These are phyloP conservation scores for Rusavskia elegans DNA, from an alignment of 495 filamentous ascomycete species.

Conservation along the genomic window DNA sequence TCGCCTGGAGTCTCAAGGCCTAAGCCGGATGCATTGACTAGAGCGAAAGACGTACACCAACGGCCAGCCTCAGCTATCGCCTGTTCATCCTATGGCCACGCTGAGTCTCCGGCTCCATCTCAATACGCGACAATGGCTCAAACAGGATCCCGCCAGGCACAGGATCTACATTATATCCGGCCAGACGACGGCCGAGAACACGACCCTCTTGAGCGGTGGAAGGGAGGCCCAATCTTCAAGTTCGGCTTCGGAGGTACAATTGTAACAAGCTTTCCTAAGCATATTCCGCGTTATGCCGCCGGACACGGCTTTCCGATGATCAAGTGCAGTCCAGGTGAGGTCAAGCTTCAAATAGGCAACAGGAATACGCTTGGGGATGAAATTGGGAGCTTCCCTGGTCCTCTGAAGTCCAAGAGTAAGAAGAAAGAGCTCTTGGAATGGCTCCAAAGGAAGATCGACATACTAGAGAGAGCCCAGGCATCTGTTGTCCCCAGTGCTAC, in stretches of 20 bases:
- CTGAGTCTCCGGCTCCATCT: background rate
- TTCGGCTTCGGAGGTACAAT: slow-evolving; percentile 81
- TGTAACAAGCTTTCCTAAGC: slow-evolving; percentile 73
- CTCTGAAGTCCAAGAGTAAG: slow-evolving; percentile 73
- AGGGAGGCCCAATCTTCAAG: slow-evolving; percentile 66
- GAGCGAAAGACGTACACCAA: slow-evolving; percentile 35
- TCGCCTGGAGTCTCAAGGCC: slow-evolving; percentile 53
- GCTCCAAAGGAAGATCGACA: slow-evolving; percentile 58
- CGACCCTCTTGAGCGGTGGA: slow-evolving; percentile 78
- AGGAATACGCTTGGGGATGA: slow-evolving; percentile 51
- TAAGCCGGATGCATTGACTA: slow-evolving; percentile 24
- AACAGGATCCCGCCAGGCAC: slow-evolving; percentile 19
- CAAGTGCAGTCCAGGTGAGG: slow-evolving; percentile 69
- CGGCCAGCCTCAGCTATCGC: slow-evolving; percentile 56
- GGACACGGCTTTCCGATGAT: slow-evolving; percentile 58
- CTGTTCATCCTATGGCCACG: slow-evolving; percentile 2
- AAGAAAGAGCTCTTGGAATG: slow-evolving; percentile 86
- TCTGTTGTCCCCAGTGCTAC: slow-evolving; percentile 27
- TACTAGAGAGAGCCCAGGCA: slow-evolving; percentile 42
- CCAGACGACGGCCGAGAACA: slow-evolving; percentile 68
- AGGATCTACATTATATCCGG: slow-evolving; percentile 35
- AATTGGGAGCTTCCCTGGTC: slow-evolving; percentile 73
- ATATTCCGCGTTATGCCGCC: slow-evolving; percentile 71
- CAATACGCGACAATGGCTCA: background rate
- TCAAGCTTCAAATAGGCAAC: slow-evolving; percentile 56